Evolutionary conservation across 1,284 basidiomycete species (phyloP).

Genomic region (Naganishia sp.): DNA sequence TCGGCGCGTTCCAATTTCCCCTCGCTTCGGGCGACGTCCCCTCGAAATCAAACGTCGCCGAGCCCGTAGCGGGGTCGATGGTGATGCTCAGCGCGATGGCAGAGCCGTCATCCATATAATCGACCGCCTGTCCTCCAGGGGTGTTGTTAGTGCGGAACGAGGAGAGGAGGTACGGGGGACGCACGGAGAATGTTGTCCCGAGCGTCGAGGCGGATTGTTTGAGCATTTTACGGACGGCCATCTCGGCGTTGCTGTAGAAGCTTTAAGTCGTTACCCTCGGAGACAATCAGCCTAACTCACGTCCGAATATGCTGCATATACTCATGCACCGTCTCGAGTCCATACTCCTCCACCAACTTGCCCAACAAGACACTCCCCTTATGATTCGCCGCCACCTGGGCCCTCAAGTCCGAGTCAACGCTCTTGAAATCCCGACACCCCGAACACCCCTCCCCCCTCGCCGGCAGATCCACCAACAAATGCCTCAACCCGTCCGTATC

Average conservation of each 20-base stretch:
- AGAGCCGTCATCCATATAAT: conserved; percentile 66
- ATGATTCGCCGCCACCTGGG: conserved; percentile 95
- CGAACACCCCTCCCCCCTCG: conserved; percentile 76
- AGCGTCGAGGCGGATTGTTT: conserved; percentile 66
- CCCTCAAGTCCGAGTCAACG: conserved; percentile 88
- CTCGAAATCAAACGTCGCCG: conserved; percentile 81
- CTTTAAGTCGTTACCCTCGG: conserved; percentile 31
- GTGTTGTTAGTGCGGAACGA: conserved; percentile 59
- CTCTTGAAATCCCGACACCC: conserved; percentile 82
- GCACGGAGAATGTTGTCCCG: conserved; percentile 67
- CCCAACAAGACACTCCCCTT: conserved; percentile 81
- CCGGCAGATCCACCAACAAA: conserved; percentile 83
- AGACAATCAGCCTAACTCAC: conserved; percentile 21
- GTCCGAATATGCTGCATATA: conserved; percentile 66
- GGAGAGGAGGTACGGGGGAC: background rate
- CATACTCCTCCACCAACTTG: conserved; percentile 80
- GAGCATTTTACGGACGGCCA: conserved; percentile 80
- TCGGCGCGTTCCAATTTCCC: conserved; percentile 82
- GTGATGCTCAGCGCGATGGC: conserved; percentile 78
- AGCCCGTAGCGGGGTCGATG: conserved; percentile 74
- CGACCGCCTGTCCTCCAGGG: conserved; percentile 26
- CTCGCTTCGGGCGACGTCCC: conserved; percentile 87
- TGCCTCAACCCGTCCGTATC: conserved; percentile 72
- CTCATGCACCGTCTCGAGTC: conserved; percentile 80
- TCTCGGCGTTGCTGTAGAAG: conserved; percentile 73